Evolutionary conservation across 805 yeast genomes (phyloP).

Genomic region (Blastobotrys peoriensis): DNA sequence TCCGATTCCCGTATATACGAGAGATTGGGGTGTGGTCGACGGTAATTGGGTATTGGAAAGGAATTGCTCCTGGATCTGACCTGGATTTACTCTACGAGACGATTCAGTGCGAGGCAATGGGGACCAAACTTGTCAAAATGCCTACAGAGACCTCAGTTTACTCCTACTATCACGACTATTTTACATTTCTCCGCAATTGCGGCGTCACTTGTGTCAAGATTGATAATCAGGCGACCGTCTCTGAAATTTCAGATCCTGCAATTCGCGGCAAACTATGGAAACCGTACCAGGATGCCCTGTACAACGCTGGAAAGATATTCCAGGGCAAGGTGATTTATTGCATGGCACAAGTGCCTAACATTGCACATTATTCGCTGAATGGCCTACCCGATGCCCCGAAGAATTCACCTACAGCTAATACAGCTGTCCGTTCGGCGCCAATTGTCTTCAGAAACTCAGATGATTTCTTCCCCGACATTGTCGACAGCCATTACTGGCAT

Average conservation of each 20-base stretch:
- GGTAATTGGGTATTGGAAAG: constrained; percentile 29
- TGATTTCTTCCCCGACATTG: constrained; percentile 27
- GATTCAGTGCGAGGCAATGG: constrained; percentile 7
- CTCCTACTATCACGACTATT: constrained; percentile 25
- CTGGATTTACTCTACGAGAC: constrained; percentile 19
- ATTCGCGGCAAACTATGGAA: constrained; percentile 15
- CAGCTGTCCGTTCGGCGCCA: constrained; percentile 1
- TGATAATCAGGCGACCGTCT: constrained; percentile 25
- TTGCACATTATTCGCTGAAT: constrained; percentile 13
- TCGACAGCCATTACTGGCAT: constrained; percentile 27
- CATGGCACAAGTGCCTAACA: constrained; percentile 26
- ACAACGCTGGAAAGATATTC: constrained; percentile 18
- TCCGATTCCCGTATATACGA: constrained; percentile 19
- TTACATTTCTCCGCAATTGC: constrained; percentile 18
- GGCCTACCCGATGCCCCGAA: background rate
- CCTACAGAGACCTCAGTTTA: constrained; percentile 6
- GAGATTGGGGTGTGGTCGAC: constrained; percentile 32
- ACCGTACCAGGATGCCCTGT: constrained; percentile 24
- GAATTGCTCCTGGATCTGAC: constrained; percentile 21
- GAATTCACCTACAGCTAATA: background rate
- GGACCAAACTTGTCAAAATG: constrained; percentile 2
- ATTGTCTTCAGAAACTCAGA: constrained; percentile 28
- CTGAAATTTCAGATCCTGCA: constrained; percentile 16
- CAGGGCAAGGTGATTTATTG: constrained; percentile 25
- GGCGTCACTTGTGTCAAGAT: constrained; percentile 27